Evolutionary conservation across 164 flowering plant genomes (phyloP), one percentile per base, ranked within the genome.

Genomic region (Liriodendron chinense): DNA sequence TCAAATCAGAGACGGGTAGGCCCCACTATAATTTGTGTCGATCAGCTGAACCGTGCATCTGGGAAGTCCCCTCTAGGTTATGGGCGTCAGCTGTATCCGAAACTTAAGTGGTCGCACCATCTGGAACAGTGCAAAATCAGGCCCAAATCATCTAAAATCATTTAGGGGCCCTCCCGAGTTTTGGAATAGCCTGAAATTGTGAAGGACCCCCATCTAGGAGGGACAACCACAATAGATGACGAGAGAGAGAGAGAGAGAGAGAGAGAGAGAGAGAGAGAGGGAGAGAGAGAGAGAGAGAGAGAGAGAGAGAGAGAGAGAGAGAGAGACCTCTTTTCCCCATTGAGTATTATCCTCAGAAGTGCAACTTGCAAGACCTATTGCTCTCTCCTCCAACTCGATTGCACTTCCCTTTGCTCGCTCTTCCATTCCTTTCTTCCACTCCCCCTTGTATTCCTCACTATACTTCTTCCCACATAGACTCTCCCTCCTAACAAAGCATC

Each of bases 241-340:
- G 34, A 66, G 43, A 66, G 34, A 66, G 3, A 53, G 16, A 53
- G 16, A 53, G 77, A 76, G 74, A 71, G 80, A 72, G 59, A 74
- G 71, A 68, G 68, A 85, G 28, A 66, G 20, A 66, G 34, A 66
- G 43, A 66, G 34, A 66, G 3, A 53, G 16, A 53, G 16, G 9
- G 77, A 76, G 74, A 71, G 80, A 72, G 59, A 74, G 71, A 68
- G 68, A 85, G n/a, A n/a, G n/a, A n/a, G n/a, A n/a, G n/a, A 66
- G 20, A 66, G 34, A 66, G 43, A 66, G 34, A 66, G 3, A 53
- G 16, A 53, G 16, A 53, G 77, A 76, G 74, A 71, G 80, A 72
- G 59, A 74, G 71, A 68, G 68, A 85, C 84, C 82, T 77, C 82
- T 16, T 70, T 81, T 80, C 87, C 87, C 87, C 85, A 85, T 20